Evolutionary conservation across 345 rosid genomes (phyloP), one percentile per base, ranked within the genome.

Genomic region (Citrus glauca): DNA sequence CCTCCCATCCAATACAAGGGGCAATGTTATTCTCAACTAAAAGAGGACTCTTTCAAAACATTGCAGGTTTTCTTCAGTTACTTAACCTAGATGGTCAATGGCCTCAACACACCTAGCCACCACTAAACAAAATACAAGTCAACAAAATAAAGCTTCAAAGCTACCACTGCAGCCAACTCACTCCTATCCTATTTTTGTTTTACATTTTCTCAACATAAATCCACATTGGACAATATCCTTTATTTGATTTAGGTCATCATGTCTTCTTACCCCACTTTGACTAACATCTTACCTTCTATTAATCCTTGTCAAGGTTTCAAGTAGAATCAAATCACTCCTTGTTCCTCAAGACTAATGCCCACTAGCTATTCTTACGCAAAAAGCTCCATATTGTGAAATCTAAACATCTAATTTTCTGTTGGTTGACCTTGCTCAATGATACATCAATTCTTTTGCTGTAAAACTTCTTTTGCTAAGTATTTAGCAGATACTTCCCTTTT

Each of bases 221-320:
- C 42, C 50, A 45, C 19, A 48, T 30, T 64, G 32, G 33, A 30
- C 11, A n/a, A 45, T n/a, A 50, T 22, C 16, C 27, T 65, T 6
- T 33, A 75, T 32, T 7, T 9, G 24, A 66, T 22, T n/a, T 48
- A 64, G 48, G 30, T 27, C 22, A 61, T 48, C 27, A 63, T 13
- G 30, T 9, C 40, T 42, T 74, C 70, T 72, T 17, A 2, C 30
- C 1, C 30, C 5, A 32, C 45, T 66, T 30, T 30, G 32, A 30
- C n/a, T 24, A 59, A 13, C 75, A 73, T 73, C 56, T 16, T 42
- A 75, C 71, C 6, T 50, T 75, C 48, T 50, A 64, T 59, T 35
- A 1, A 61, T 64, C 32, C 61, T 50, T 28, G 63, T 20, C 22
- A 75, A 32, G 70, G 69, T 27, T 65, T 64, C 63, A 50, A 17